phyloP scores from a whole-genome alignment of 495 filamentous ascomycete genomes.

The Oidiodendron maius region DNA sequence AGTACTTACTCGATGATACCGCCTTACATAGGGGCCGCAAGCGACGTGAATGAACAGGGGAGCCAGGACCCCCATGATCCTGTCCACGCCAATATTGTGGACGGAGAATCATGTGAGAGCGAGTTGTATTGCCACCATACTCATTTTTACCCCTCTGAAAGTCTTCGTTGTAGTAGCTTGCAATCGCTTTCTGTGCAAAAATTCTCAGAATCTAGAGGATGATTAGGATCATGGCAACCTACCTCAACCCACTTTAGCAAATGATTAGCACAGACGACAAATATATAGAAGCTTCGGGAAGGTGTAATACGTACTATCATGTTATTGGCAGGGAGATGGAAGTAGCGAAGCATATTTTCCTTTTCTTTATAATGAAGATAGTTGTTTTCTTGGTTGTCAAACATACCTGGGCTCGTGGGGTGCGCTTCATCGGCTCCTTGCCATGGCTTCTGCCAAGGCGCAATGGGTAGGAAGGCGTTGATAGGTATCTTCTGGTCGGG shows the following conservation, averaged over 20 bases:
- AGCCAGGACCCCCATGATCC: slow-evolving; percentile 1
- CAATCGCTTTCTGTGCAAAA: slow-evolving; percentile 9
- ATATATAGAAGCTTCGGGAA: too few relatives aligned
- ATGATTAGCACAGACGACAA: too few relatives aligned
- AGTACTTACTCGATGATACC: neutral
- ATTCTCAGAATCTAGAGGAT: neutral
- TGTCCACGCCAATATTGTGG: slow-evolving; percentile 14
- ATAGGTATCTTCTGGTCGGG: slow-evolving; percentile 15
- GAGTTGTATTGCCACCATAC: neutral
- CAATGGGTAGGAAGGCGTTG: slow-evolving; percentile 5
- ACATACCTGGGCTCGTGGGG: too few relatives aligned
- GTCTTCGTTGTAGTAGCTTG: slow-evolving; percentile 15
- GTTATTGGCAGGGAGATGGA: slow-evolving; percentile 18
- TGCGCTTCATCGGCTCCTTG: too few relatives aligned
- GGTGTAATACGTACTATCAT: too few relatives aligned
- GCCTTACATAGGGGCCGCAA: neutral
- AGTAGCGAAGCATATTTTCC: slow-evolving; percentile 11
- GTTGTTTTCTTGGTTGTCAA: slow-evolving; percentile 1
- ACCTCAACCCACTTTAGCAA: slow-evolving; percentile 17
- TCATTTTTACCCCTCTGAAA: slow-evolving; percentile 1
- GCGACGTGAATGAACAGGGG: slow-evolving; percentile 15
- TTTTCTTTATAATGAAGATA: neutral
- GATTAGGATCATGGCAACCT: neutral
- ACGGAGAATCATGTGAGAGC: slow-evolving; percentile 7
- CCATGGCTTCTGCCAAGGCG: too few relatives aligned